These are phyloP conservation scores for Fusarium sp. DNA, from an alignment of 2,329 filamentous ascomycete species.

Conservation along the genomic window DNA sequence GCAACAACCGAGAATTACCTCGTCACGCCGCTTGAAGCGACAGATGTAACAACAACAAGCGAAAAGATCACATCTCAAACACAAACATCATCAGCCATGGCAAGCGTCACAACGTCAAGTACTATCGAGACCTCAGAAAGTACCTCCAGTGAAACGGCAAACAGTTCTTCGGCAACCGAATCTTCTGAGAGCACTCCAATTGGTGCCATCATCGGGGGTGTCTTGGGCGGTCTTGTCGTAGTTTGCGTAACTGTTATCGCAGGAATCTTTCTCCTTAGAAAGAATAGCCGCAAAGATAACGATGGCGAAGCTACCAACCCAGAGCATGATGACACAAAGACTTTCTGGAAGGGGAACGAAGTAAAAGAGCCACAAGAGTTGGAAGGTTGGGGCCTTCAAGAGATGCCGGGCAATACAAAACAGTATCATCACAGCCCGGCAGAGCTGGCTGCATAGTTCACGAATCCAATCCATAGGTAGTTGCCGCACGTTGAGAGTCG, in stretches of 20 bases:
- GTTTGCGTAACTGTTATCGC: constrained; percentile 29
- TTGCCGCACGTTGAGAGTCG: background rate
- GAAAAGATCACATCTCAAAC: background rate
- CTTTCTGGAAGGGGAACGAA: background rate
- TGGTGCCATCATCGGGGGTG: constrained; percentile 52
- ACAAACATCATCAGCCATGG: background rate
- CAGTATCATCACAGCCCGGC: background rate
- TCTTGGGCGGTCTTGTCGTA: constrained; percentile 51
- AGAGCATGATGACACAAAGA: background rate
- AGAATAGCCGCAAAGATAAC: constrained; percentile 1
- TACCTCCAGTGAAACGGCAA: background rate
- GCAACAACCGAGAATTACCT: constrained; percentile 45
- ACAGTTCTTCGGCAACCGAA: background rate
- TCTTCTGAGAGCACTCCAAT: constrained; percentile 15
- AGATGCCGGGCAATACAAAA: background rate
- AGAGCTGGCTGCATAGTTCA: constrained; percentile 5
- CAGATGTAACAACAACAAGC: background rate
- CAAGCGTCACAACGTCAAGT: background rate
- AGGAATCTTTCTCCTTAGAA: constrained; percentile 15
- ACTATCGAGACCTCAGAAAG: background rate
- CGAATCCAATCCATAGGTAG: background rate
- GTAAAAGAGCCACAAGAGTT: background rate
- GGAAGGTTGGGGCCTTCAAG: background rate
- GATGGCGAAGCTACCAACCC: background rate
- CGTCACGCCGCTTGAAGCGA: constrained; percentile 25